Evolutionary conservation across 768 basidiomycete species (phyloP).

Genomic region (Infundibulicybe gibba): DNA sequence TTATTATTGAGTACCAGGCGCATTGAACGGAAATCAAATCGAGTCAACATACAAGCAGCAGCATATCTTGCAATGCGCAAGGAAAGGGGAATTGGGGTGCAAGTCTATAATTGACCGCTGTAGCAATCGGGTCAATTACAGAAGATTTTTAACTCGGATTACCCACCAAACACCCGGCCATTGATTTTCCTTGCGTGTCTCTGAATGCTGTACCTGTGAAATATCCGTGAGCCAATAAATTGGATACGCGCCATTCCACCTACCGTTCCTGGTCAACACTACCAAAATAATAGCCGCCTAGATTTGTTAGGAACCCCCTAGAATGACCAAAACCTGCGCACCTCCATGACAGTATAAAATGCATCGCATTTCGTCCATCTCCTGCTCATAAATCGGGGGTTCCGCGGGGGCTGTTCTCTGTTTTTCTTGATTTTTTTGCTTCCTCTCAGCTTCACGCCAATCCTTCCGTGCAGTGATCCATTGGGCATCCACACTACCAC

Average conservation of each 20-base stretch:
- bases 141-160: background rate
- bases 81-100: conserved; percentile 98
- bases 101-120: conserved; percentile 80
- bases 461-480: conserved; percentile 89
- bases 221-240: conserved; percentile 3
- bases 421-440: conserved; percentile 42
- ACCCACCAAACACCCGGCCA: conserved; percentile 78
- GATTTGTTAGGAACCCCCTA: background rate
- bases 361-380: conserved; percentile 84
- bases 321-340: conserved; percentile 19
- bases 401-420: conserved; percentile 21
- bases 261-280: conserved; percentile 77
- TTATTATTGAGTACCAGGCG: conserved; percentile 1
- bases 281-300: conserved; percentile 84
- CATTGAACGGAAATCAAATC: background rate
- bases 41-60: conserved; percentile 66
- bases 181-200: conserved; percentile 90
- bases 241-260: background rate
- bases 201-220: conserved; percentile 64
- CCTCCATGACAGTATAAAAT: conserved; percentile 82
- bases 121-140: conserved; percentile 10
- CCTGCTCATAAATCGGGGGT: conserved; percentile 48
- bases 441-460: conserved; percentile 64
- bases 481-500: conserved; percentile 72
- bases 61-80: conserved; percentile 82